These are phyloP conservation scores for Dictyostelium purpureum DNA, from an alignment of 78 protist species.

Conservation along the genomic window DNA sequence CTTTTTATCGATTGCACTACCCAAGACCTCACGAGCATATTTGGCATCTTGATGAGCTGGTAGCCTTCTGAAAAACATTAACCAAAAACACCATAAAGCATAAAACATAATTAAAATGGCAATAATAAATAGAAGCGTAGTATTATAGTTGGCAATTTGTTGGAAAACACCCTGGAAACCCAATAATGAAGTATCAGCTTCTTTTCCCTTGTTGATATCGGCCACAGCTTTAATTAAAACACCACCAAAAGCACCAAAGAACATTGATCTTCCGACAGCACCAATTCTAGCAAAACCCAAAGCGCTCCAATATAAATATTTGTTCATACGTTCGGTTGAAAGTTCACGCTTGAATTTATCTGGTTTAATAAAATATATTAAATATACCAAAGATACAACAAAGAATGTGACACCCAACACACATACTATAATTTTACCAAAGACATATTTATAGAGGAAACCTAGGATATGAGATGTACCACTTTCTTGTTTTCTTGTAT, in stretches of 20 bases:
- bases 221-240: conserved; percentile 46
- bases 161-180: conserved; percentile 76
- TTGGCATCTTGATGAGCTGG: conserved; percentile 54
- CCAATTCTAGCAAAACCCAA: conserved; percentile 67
- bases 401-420: conserved; percentile 39
- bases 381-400: conserved; percentile 35
- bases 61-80: conserved; percentile 48
- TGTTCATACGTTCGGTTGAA: conserved; percentile 64
- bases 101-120: conserved; percentile 44
- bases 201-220: conserved; percentile 7
- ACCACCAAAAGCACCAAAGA: conserved; percentile 65
- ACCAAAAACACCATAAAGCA: conserved; percentile 60
- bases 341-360: conserved; percentile 52
- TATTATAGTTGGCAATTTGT: conserved; percentile 30
- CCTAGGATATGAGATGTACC: conserved; percentile 40
- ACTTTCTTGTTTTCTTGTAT: not conserved
- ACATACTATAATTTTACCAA: conserved; percentile 51
- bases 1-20: not conserved
- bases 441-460: not conserved
- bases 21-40: not conserved
- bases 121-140: conserved; percentile 31
- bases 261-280: conserved; percentile 69
- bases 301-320: conserved; percentile 21
- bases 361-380: conserved; percentile 29
- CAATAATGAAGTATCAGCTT: conserved; percentile 7